phyloP scores from a whole-genome alignment of 2,329 filamentous ascomycete species.

The Alternaria gaisen region DNA sequence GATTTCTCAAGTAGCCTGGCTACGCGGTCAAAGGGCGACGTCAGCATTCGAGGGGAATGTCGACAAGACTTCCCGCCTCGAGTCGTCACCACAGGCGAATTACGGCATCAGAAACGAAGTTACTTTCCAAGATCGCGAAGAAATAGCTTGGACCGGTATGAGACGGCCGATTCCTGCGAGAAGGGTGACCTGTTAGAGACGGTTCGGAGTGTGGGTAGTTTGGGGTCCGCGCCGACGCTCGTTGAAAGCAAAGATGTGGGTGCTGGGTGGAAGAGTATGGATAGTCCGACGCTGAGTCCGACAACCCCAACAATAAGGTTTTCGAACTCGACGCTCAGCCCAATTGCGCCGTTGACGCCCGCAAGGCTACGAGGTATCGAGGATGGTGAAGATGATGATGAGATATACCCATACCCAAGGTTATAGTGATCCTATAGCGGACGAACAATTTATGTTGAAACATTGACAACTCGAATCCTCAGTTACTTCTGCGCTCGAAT shows the following conservation, averaged over 20 bases:
- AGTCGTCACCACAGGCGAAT: constrained; percentile 32
- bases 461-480: not conserved
- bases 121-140: constrained; percentile 40
- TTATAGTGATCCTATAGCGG: constrained; percentile 24
- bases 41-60: constrained; percentile 19
- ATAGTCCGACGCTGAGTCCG: constrained; percentile 36
- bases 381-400: constrained; percentile 32
- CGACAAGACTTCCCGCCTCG: constrained; percentile 32
- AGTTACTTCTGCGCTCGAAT: not conserved
- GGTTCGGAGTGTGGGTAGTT: constrained; percentile 43
- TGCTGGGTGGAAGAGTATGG: constrained; percentile 33
- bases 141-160: constrained; percentile 43
- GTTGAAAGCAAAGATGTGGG: constrained; percentile 38
- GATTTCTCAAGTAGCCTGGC: constrained; percentile 49
- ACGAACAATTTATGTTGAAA: not conserved
- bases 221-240: constrained; percentile 46
- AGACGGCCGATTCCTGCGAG: constrained; percentile 38
- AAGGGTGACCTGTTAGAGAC: constrained; percentile 46
- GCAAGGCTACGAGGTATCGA: constrained; percentile 36
- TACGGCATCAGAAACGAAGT: constrained; percentile 30
- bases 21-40: constrained; percentile 25
- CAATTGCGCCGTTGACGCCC: constrained; percentile 42
- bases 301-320: constrained; percentile 34
- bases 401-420: constrained; percentile 39
- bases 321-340: constrained; percentile 38